Evolutionary conservation across 257 asterid species (phyloP).

Genomic region (Gynochthodes officinalis): DNA sequence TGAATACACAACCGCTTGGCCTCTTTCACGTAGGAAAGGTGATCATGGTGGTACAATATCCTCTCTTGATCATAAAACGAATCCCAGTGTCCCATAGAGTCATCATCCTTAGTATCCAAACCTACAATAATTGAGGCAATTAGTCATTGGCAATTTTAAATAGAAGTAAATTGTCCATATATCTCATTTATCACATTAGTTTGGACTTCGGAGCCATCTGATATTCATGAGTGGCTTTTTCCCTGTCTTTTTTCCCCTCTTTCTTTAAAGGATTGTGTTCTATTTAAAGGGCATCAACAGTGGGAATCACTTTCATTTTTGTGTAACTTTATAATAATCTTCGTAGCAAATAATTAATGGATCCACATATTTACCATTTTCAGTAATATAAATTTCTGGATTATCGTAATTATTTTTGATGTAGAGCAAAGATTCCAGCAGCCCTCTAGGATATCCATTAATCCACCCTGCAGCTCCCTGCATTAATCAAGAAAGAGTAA

Average conservation of each 20-base stretch:
- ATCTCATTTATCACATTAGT: too few species aligned
- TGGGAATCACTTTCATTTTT: too few species aligned
- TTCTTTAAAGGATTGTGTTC: too few species aligned
- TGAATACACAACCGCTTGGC: not conserved
- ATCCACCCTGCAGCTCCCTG: constrained; percentile 13
- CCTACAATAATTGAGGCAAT: too few species aligned
- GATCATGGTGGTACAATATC: constrained; percentile 26
- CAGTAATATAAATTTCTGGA: constrained; percentile 43
- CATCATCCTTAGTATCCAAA: constrained; percentile 2
- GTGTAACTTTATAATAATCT: too few species aligned
- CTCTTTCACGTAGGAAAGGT: constrained; percentile 5
- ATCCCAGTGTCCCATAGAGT: constrained; percentile 17
- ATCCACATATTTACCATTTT: constrained; percentile 24
- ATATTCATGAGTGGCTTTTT: too few species aligned
- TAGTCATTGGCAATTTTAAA: too few species aligned
- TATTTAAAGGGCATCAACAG: not conserved
- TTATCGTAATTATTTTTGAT: constrained; percentile 29
- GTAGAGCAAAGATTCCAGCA: constrained; percentile 14
- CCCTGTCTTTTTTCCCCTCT: too few species aligned
- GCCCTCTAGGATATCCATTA: constrained; percentile 7
- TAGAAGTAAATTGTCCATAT: too few species aligned
- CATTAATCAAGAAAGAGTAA: too few species aligned
- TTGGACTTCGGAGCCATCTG: too few species aligned
- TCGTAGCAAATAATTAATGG: too few species aligned
- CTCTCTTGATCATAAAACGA: constrained; percentile 34